These are phyloP conservation scores for Capniomyces stellatus DNA, from an alignment of 371 early-diverging fungal species.

Conservation along the genomic window DNA sequence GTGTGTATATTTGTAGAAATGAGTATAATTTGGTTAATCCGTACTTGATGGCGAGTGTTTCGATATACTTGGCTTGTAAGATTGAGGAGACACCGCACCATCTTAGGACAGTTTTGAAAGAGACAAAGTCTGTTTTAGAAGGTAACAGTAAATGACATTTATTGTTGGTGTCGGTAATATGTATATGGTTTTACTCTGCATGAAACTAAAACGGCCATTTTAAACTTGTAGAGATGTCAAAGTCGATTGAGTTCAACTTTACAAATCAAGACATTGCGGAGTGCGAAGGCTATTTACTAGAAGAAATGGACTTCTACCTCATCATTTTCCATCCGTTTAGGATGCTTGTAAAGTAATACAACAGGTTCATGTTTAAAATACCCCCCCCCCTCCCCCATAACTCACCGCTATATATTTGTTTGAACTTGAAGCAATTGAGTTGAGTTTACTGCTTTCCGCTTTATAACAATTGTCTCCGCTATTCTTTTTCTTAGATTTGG, in stretches of 20 bases:
- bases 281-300: conserved; percentile 75
- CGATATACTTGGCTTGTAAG: conserved; percentile 73
- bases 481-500: background rate
- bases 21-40: conserved; percentile 53
- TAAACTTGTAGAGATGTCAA: conserved; percentile 2
- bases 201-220: too few relatives aligned
- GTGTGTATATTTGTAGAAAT: conserved; percentile 29
- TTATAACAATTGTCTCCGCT: too few relatives aligned
- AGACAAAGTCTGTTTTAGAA: conserved; percentile 40
- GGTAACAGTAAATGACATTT: conserved; percentile 32
- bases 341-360: conserved; percentile 32
- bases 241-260: conserved; percentile 38
- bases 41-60: conserved; percentile 52
- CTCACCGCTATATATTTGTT: too few relatives aligned
- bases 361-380: too few relatives aligned
- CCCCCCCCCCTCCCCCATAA: too few relatives aligned
- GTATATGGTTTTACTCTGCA: too few relatives aligned
- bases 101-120: conserved; percentile 53
- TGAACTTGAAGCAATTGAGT: too few relatives aligned
- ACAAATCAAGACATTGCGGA: conserved; percentile 64
- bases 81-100: conserved; percentile 78
- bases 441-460: too few relatives aligned
- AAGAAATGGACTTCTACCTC: conserved; percentile 69
- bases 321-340: conserved; percentile 79
- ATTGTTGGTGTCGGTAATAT: too few relatives aligned